Evolutionary conservation across 495 filamentous ascomycete genomes (phyloP).

Genomic region (Podospora fimiseda): DNA sequence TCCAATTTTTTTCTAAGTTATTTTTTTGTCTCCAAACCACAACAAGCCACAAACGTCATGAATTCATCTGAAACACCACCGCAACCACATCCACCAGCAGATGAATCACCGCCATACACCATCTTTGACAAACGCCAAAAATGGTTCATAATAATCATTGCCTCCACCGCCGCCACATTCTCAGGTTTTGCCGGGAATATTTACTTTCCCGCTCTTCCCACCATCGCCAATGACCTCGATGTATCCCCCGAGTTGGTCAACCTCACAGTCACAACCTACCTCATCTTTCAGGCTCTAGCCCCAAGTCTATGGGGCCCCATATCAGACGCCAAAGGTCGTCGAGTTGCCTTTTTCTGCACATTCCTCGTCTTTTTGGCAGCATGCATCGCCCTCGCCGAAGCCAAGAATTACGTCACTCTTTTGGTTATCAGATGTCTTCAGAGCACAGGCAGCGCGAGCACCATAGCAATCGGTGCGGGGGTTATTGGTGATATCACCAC

Average conservation of each 20-base stretch:
- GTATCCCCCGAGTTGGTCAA: conserved; percentile 59
- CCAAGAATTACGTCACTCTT: conserved; percentile 53
- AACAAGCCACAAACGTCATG: not conserved
- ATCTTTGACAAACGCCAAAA: not conserved
- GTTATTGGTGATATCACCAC: conserved; percentile 58
- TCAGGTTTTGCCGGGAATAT: conserved; percentile 43
- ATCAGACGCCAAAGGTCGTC: conserved; percentile 51
- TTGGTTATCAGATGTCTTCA: conserved; percentile 59
- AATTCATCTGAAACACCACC: no score
- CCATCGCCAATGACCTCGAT: conserved; percentile 47
- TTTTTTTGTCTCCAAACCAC: no score
- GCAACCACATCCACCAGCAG: not conserved
- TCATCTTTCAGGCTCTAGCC: conserved; percentile 56
- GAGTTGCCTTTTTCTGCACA: conserved; percentile 53
- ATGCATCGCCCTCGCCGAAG: conserved; percentile 58
- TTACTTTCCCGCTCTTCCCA: conserved; percentile 68
- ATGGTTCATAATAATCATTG: not conserved
- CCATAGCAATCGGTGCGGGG: conserved; percentile 52
- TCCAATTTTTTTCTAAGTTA: no score
- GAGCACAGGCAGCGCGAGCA: conserved; percentile 52
- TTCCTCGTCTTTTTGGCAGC: conserved; percentile 56
- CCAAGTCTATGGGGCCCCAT: conserved; percentile 57
- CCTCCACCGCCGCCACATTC: not conserved
- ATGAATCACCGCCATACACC: not conserved
- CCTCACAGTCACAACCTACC: conserved; percentile 59